phyloP scores from a whole-genome alignment of 768 basidiomycete species.

The Cantharellus anzutake region DNA sequence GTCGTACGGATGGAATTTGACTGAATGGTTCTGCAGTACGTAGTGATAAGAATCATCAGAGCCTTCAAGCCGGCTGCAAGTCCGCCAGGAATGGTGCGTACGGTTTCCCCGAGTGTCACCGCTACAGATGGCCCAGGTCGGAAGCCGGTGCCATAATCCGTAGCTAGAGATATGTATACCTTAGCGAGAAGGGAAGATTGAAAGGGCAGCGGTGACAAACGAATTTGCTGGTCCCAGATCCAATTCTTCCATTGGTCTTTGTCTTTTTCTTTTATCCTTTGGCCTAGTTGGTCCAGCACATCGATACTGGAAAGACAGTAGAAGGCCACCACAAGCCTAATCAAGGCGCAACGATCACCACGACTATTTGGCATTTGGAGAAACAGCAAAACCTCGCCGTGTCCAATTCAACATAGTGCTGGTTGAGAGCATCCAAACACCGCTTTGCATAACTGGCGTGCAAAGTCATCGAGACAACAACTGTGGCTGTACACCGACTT shows the following conservation, averaged over 20 bases:
- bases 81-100: neutral
- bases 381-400: too few species aligned
- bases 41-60: neutral
- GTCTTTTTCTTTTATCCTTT: slow-evolving; percentile 30
- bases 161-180: slow-evolving; percentile 1
- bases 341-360: neutral
- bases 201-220: slow-evolving; percentile 2
- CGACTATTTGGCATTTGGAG: too few species aligned
- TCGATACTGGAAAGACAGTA: slow-evolving; percentile 80
- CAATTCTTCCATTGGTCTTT: slow-evolving; percentile 53
- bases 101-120: slow-evolving; percentile 10
- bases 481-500: too few species aligned
- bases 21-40: neutral
- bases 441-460: too few species aligned
- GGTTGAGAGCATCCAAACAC: too few species aligned
- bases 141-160: slow-evolving; percentile 38
- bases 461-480: too few species aligned
- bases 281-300: slow-evolving; percentile 35
- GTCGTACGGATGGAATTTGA: slow-evolving; percentile 26
- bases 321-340: slow-evolving; percentile 67
- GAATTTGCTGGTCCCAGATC: slow-evolving; percentile 77
- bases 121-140: slow-evolving; percentile 59
- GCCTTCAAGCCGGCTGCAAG: slow-evolving; percentile 5
- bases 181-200: slow-evolving; percentile 1
- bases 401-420: too few species aligned